phyloP scores from a whole-genome alignment of 176 grass and related monocot species.

The Miscanthus lutarioriparius region DNA sequence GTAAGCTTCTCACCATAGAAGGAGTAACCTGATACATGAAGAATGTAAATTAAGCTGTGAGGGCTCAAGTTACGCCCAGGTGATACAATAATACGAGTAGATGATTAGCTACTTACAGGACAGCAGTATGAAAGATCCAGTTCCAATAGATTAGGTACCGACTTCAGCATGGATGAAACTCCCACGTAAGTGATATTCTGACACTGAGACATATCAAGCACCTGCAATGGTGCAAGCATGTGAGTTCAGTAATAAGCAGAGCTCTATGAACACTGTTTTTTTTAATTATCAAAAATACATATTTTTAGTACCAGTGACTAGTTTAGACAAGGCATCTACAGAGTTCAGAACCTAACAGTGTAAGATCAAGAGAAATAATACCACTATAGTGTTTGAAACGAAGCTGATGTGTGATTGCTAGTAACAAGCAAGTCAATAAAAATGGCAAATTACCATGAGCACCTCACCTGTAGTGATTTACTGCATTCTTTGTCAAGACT shows the following conservation, averaged over 20 bases:
- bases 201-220: conserved; percentile 80
- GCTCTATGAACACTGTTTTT: neutral
- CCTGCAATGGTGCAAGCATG: conserved; percentile 46
- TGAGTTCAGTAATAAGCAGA: conserved; percentile 9
- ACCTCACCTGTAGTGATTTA: conserved; percentile 60
- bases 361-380: neutral
- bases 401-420: neutral
- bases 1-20: conserved; percentile 48
- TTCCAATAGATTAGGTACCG: conserved; percentile 46
- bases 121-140: conserved; percentile 60
- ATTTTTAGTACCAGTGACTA: neutral
- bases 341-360: neutral
- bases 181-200: conserved; percentile 51
- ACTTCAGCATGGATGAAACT: conserved; percentile 49
- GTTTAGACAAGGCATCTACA: neutral
- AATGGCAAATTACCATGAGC: neutral
- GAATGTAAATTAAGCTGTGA: conserved; percentile 2
- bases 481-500: conserved; percentile 52
- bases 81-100: conserved; percentile 11
- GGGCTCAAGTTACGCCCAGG: neutral
- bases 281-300: neutral
- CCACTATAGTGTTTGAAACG: neutral
- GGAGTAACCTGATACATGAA: conserved; percentile 56
- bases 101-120: conserved; percentile 50
- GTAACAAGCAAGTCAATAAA: neutral